Evolutionary conservation across 805 yeast genomes (phyloP), one percentile per base, ranked within the genome.

Genomic region (Saturnispora silvae): DNA sequence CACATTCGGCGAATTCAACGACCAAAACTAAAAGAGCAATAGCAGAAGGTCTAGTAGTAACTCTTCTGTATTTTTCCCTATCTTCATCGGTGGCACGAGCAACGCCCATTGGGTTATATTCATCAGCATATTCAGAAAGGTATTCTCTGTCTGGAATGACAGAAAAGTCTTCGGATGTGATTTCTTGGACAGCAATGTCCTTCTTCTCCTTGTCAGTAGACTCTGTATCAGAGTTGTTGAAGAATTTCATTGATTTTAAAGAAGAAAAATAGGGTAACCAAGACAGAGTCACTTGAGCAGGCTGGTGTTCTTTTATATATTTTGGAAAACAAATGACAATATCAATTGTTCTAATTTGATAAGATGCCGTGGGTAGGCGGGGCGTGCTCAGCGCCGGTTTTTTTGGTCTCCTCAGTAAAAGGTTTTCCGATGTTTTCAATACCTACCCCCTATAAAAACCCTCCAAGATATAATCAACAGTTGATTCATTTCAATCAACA

Each of bases 1-100:
- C 75, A 56, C 76, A 62, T 53, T 70, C 76, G 15, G 75, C 72
- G 45, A 70, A 66, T 46, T 71, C 77, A 30, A 64, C 50, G 30
- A 54, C 38, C 44, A 72, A 74, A 40, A 77, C 67, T 37, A 74
- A 56, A 37, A 56, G 72, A 14, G 38, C 31, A 23, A 34, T 28
- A 23, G 31, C 20, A 22, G 32, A 28, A n/a, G 34, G 75, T 69
- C 20, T 60, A 51, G 26, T 77, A 16, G 64, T 51, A 11, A 63
- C 47, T 42, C 61, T 56, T 40, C 63, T 56, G 31, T 57, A 55
- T 2, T 52, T 51, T 3, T 40, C 34, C 28, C 50, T 54, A 39
- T 65, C 67, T 33, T 50, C 57, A 14, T 49, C 54, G 13, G 38
- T 31, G 17, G 54, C 57, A 8, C 35, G 25, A n/a, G 38, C 35